Evolutionary conservation across 2,329 filamentous ascomycete genomes (phyloP), one percentile per base, ranked within the genome.

Genomic region (Colletotrichum brevisporum): DNA sequence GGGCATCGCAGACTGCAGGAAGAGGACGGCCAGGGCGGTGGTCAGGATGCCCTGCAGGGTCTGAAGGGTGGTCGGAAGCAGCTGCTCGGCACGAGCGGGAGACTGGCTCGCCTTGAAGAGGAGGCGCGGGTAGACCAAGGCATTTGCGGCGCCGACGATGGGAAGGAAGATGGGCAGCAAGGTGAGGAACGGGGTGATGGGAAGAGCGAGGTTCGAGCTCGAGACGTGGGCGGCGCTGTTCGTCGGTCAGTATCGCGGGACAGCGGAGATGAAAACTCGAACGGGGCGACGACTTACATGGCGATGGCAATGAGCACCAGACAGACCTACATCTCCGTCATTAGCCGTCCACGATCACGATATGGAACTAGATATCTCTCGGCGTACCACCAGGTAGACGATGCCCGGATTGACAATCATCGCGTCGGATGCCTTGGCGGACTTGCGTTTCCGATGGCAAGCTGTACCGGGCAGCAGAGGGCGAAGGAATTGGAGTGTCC

Each of bases 21-120:
- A 77, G 8, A 86, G 74, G 0, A 84, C 84, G 2, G 83, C 83
- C 2, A 87, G 78, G 6, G 86, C 75, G 6, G 83, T 79, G 1
- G 81, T 76, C 4, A 84, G 45, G 21, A 85, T 74, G 8, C 76
- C 80, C 63, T 86, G 85, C 3, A 84, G 68, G 12, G 80, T 74
- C 56, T 86, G 84, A 10, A 84, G 70, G 18, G 79, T 69, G 74
- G 45, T 56, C 1, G 68, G 68, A 6, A 70, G 52, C n/a, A 70
- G 54, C 65, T 69, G 69, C 13, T 71, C 59, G 27, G 61, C 39
- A 16, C 68, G 68, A 2, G 69, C 66, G 18, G 39, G 45, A 15
- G 60, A 56, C 12, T 41, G 57, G 58, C 69, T 66, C 13, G 76
- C 72, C 52, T 70, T 61, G 50, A 74, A 76, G 15, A 78, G 70